Evolutionary conservation across 768 basidiomycete species (phyloP).

Genomic region (Amanita phalloides): DNA sequence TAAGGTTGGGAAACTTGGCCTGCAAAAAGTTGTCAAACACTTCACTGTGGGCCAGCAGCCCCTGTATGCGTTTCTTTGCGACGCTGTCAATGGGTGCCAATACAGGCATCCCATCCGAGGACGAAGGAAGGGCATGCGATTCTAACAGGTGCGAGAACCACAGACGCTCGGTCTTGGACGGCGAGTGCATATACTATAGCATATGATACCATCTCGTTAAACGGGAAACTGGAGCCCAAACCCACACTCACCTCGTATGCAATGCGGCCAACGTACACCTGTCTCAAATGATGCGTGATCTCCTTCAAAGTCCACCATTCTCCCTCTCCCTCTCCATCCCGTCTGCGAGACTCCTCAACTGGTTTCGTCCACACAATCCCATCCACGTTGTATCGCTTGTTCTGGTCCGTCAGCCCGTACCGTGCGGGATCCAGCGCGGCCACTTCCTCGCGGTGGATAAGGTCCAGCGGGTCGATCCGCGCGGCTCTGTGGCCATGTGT

Average conservation of each 20-base stretch:
- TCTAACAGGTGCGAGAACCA: conserved; percentile 89
- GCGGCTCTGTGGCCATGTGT: conserved; percentile 80
- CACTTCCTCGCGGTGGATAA: conserved; percentile 75
- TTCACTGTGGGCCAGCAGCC: conserved; percentile 65
- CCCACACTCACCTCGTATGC: conserved; percentile 56
- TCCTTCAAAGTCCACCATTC: conserved; percentile 59
- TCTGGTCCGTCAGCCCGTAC: conserved; percentile 56
- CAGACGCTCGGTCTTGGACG: conserved; percentile 72
- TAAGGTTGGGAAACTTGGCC: conserved; percentile 81
- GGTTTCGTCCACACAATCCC: conserved; percentile 73
- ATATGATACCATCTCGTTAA: not conserved
- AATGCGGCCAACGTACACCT: conserved; percentile 74
- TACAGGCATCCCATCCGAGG: conserved; percentile 21
- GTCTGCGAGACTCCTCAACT: conserved; percentile 17
- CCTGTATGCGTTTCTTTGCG: conserved; percentile 49
- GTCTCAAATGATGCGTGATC: conserved; percentile 59
- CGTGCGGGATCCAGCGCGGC: conserved; percentile 66
- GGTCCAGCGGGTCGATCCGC: conserved; percentile 76
- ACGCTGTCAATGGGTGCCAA: conserved; percentile 16
- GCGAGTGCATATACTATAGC: conserved; percentile 70
- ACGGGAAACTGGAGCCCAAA: no score
- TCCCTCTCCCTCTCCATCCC: conserved; percentile 16
- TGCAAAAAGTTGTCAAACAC: conserved; percentile 80
- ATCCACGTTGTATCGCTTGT: conserved; percentile 54
- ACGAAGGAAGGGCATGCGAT: conserved; percentile 31